phyloP scores from a whole-genome alignment of 1,139 yeast genomes.

The Citeromyces siamensis region DNA sequence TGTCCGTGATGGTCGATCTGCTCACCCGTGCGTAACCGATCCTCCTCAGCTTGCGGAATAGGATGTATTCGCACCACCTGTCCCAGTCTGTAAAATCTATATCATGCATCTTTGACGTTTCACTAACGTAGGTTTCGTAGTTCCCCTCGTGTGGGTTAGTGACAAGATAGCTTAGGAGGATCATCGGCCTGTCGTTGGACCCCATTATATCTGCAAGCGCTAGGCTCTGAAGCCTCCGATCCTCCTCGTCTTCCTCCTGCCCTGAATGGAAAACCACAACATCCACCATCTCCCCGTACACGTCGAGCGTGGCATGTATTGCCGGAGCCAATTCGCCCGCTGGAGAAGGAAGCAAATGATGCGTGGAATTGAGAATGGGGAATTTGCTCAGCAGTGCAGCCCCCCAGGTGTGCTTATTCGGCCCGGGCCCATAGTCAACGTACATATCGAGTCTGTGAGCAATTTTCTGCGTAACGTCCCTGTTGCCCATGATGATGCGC shows the following conservation, averaged over 20 bases:
- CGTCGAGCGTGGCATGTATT: conserved; percentile 87
- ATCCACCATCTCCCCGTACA: conserved; percentile 78
- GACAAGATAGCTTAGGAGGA: conserved; percentile 80
- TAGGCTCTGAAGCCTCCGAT: conserved; percentile 76
- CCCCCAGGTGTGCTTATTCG: conserved; percentile 98
- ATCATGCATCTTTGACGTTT: conserved; percentile 77
- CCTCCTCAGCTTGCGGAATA: conserved; percentile 78
- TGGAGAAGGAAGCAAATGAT: conserved; percentile 88
- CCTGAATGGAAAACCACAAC: conserved; percentile 97
- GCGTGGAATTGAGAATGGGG: conserved; percentile 84
- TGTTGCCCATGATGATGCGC: conserved; percentile 85
- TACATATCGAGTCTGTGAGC: conserved; percentile 94
- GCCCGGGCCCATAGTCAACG: conserved; percentile 96
- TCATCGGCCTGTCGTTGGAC: conserved; percentile 59
- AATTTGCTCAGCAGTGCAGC: conserved; percentile 85
- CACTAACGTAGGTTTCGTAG: conserved; percentile 83
- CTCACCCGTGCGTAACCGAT: conserved; percentile 91
- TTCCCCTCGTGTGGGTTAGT: conserved; percentile 81
- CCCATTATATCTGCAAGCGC: conserved; percentile 77
- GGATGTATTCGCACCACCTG: conserved; percentile 95
- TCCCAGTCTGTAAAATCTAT: conserved; percentile 93
- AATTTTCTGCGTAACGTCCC: conserved; percentile 83
- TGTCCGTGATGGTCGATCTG: conserved; percentile 89
- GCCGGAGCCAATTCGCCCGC: conserved; percentile 98
- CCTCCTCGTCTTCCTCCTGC: conserved; percentile 95